phyloP scores from a whole-genome alignment of 176 grass and related monocot species.

The Bonia amplexicaulis region DNA sequence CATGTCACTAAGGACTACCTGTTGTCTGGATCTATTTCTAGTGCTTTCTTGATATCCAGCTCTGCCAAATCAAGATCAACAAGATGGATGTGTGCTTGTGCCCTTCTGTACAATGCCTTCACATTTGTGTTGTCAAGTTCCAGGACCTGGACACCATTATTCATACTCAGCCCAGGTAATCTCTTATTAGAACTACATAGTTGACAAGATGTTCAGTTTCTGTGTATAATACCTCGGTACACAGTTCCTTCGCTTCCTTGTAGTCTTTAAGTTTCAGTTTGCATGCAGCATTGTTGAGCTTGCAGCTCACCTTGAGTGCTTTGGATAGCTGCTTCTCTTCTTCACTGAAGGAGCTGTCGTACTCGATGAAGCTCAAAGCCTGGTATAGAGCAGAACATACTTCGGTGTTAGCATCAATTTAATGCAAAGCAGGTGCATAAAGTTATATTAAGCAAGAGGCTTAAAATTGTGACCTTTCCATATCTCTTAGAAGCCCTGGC shows the following conservation, averaged over 20 bases:
- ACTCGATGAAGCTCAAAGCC: constrained; percentile 64
- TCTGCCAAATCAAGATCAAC: constrained; percentile 83
- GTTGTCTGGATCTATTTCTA: constrained; percentile 87
- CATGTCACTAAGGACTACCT: constrained; percentile 32
- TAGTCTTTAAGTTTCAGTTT: constrained; percentile 76
- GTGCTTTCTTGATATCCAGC: constrained; percentile 66
- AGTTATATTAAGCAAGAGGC: background rate
- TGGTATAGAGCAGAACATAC: constrained; percentile 12
- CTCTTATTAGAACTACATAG: background rate
- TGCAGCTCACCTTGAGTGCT: constrained; percentile 68
- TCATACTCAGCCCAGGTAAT: constrained; percentile 6
- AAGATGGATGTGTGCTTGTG: constrained; percentile 62
- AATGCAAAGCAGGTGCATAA: constrained; percentile 1
- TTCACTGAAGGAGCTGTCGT: constrained; percentile 63
- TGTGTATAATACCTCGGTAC: constrained; percentile 43
- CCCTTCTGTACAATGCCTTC: constrained; percentile 82
- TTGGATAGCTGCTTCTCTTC: constrained; percentile 68
- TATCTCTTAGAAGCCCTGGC: constrained; percentile 58
- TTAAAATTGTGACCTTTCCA: constrained; percentile 43
- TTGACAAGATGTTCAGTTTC: background rate
- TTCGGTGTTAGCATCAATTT: background rate
- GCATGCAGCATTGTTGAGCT: constrained; percentile 84
- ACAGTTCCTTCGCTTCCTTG: constrained; percentile 74
- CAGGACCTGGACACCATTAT: constrained; percentile 50
- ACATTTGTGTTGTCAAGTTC: constrained; percentile 71